These are phyloP conservation scores for Podospora conica DNA, from an alignment of 495 filamentous ascomycete species.

Conservation along the genomic window DNA sequence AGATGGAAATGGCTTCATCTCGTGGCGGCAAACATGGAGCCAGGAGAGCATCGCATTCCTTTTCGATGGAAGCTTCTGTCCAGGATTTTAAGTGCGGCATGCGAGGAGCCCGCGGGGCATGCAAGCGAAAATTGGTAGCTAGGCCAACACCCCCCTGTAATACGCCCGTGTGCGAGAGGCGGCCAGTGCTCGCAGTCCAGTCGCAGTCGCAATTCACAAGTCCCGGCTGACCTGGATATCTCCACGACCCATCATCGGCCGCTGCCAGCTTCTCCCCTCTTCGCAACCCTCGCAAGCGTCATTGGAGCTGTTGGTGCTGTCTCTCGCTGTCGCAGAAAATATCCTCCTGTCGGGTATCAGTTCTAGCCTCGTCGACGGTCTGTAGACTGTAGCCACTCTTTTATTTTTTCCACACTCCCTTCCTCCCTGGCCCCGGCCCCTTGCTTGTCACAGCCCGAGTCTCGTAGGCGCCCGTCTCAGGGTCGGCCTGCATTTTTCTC, in stretches of 20 bases:
- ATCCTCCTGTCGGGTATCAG: not conserved
- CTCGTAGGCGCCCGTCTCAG: constrained; percentile 29
- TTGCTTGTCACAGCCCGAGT: constrained; percentile 21
- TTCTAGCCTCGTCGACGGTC: not conserved
- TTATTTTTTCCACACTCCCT: not conserved
- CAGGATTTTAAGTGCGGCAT: constrained; percentile 1
- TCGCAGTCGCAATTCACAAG: not conserved
- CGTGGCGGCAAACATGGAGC: not conserved
- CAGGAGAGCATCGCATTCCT: not conserved
- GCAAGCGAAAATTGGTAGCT: constrained; percentile 8
- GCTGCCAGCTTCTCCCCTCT: not conserved
- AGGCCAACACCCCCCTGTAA: constrained; percentile 15
- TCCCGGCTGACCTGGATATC: constrained; percentile 31
- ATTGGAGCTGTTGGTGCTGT: not conserved
- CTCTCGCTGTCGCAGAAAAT: not conserved
- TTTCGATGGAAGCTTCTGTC: not conserved
- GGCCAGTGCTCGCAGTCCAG: constrained; percentile 26
- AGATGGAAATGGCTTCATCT: not conserved
- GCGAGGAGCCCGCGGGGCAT: constrained; percentile 2
- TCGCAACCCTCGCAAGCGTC: not conserved
- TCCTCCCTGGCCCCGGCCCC: too few species aligned
- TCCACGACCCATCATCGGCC: constrained; percentile 18
- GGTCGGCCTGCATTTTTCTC: constrained; percentile 22
- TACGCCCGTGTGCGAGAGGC: constrained; percentile 9
- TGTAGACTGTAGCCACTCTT: not conserved